Evolutionary conservation across 2,329 filamentous ascomycete genomes (phyloP).

Genomic region (Lachnellula arida): DNA sequence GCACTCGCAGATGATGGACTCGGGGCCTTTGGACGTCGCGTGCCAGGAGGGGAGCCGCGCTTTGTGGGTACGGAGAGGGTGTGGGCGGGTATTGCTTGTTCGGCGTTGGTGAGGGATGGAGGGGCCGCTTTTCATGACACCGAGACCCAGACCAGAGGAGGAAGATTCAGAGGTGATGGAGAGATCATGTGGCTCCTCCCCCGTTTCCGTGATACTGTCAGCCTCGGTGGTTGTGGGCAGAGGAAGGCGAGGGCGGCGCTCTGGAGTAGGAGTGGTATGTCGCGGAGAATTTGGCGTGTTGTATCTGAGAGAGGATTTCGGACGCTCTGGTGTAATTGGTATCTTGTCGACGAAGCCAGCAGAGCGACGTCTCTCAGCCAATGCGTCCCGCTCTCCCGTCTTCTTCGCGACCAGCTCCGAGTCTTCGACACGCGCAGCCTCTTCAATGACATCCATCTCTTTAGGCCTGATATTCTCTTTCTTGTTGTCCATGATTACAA

Average conservation of each 20-base stretch:
- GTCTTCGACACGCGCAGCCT: no score
- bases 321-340: background rate
- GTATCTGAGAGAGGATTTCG: background rate
- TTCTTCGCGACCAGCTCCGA: no score
- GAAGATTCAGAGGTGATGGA: background rate
- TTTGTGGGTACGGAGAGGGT: background rate
- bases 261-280: background rate
- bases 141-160: background rate
- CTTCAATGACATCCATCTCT: no score
- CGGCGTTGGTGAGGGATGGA: background rate
- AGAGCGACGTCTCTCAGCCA: background rate
- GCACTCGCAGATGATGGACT: constrained; percentile 1
- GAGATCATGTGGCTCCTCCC: background rate
- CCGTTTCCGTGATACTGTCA: background rate
- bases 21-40: background rate
- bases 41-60: background rate
- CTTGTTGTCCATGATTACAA: no score
- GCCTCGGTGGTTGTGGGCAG: background rate
- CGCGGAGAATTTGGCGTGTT: background rate
- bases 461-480: no score
- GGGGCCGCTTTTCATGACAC: background rate
- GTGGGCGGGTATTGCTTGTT: background rate
- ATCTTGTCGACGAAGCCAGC: background rate
- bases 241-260: background rate
- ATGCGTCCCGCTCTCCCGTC: background rate